phyloP scores from a whole-genome alignment of 164 flowering plant genomes.

The Saururus chinensis region DNA sequence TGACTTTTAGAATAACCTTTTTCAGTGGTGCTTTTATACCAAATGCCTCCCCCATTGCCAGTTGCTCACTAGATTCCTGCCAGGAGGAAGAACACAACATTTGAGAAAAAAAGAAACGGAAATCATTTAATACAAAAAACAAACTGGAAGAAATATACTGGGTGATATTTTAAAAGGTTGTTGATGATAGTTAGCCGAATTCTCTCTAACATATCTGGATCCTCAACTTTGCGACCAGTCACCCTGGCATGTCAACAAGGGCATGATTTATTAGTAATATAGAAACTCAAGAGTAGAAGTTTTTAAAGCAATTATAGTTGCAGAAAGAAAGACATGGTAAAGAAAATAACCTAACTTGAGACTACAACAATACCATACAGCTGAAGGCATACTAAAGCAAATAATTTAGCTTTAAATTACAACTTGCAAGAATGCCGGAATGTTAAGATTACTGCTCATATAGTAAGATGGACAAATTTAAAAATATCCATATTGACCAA shows the following conservation, averaged over 20 bases:
- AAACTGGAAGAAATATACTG: conserved; percentile 30
- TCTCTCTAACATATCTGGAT: conserved; percentile 33
- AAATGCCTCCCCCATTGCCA: conserved; percentile 90
- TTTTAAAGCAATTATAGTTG: neutral
- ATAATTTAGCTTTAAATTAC: neutral
- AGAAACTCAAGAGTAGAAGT: neutral
- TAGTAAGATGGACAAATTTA: neutral
- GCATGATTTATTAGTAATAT: neutral
- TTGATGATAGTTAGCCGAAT: conserved; percentile 33
- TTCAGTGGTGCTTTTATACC: conserved; percentile 76
- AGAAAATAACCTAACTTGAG: neutral
- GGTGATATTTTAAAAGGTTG: conserved; percentile 48
- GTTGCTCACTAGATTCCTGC: conserved; percentile 81
- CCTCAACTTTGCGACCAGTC: conserved; percentile 85
- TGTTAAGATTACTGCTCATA: neutral
- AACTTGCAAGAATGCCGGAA: neutral
- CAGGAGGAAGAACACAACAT: neutral
- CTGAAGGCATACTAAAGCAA: neutral
- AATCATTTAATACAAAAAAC: neutral
- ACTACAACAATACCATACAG: neutral
- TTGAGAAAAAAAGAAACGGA: neutral
- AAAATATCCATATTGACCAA: neutral
- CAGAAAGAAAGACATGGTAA: neutral
- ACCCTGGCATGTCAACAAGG: conserved; percentile 29
- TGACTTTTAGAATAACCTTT: conserved; percentile 39